phyloP scores from a whole-genome alignment of 2,329 filamentous ascomycete species.

The Domatiomyces catenatus region DNA sequence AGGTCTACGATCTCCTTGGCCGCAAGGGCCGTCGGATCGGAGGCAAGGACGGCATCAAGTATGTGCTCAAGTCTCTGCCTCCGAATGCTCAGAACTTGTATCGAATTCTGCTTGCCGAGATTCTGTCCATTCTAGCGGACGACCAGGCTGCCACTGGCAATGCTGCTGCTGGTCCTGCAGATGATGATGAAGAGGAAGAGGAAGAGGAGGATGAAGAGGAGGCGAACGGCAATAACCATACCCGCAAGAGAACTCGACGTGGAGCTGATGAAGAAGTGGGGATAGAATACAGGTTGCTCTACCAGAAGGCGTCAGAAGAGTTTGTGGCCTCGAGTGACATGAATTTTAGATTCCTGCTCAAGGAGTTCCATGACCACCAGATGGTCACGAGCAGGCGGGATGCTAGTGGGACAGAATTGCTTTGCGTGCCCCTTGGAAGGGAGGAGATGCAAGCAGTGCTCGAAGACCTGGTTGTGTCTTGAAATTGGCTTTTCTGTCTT shows the following conservation, averaged over 20 bases:
- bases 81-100: conserved; percentile 87
- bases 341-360: conserved; percentile 81
- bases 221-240: conserved; percentile 12
- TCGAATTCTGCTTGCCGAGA: conserved; percentile 67
- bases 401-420: conserved; percentile 63
- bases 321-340: conserved; percentile 96
- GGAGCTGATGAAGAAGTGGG: conserved; percentile 35
- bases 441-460: conserved; percentile 81
- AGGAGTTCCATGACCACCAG: conserved; percentile 97
- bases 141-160: conserved; percentile 19
- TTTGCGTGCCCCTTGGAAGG: conserved; percentile 70
- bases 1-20: conserved; percentile 74
- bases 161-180: conserved; percentile 35
- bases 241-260: conserved; percentile 11
- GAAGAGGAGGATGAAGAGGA: conserved; percentile 19
- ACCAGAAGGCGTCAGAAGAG: conserved; percentile 89
- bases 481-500: not conserved
- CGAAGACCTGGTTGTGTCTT: conserved; percentile 47
- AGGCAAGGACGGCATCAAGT: conserved; percentile 80
- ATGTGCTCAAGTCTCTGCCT: conserved; percentile 76
- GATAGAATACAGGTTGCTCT: conserved; percentile 79
- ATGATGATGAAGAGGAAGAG: conserved; percentile 17
- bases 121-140: conserved; percentile 53
- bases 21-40: conserved; percentile 64
- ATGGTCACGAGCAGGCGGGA: conserved; percentile 89